Conservation (phyloP, 2,329 filamentous ascomycete species). For the Fusarium concolor region DNA sequence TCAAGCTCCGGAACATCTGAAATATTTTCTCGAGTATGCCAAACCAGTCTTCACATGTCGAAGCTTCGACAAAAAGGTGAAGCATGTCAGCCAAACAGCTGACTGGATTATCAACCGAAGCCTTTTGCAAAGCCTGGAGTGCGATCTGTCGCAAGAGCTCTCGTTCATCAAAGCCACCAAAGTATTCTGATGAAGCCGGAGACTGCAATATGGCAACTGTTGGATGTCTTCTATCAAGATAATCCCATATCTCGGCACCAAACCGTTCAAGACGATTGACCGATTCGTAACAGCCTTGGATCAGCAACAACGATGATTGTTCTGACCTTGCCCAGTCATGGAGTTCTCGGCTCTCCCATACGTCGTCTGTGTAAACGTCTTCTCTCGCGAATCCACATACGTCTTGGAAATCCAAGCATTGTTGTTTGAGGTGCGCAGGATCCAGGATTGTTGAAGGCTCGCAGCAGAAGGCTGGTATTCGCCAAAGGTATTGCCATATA, state of each 20-base stretch:
- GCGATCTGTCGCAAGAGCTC: background rate
- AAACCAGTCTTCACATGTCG: background rate
- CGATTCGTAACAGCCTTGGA: background rate
- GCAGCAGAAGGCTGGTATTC: accelerated
- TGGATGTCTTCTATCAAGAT: accelerated
- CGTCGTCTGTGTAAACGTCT: background rate
- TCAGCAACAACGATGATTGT: accelerated
- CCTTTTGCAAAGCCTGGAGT: background rate
- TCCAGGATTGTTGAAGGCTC: accelerated
- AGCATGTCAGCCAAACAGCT: background rate
- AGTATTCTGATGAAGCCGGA: accelerated
- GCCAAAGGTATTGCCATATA: background rate
- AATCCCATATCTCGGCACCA: background rate
- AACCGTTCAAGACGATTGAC: background rate
- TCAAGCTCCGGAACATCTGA: background rate
- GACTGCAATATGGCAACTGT: accelerated
- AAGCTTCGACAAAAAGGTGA: accelerated
- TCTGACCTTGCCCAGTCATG: background rate
- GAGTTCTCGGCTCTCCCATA: background rate
- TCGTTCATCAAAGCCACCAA: accelerated
- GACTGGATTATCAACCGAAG: accelerated
- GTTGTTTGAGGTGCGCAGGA: accelerated
- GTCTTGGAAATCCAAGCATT: background rate
- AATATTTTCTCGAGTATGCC: background rate
- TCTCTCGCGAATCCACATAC: background rate